phyloP scores from a whole-genome alignment of 768 basidiomycete genomes.

The Trametes maxima region DNA sequence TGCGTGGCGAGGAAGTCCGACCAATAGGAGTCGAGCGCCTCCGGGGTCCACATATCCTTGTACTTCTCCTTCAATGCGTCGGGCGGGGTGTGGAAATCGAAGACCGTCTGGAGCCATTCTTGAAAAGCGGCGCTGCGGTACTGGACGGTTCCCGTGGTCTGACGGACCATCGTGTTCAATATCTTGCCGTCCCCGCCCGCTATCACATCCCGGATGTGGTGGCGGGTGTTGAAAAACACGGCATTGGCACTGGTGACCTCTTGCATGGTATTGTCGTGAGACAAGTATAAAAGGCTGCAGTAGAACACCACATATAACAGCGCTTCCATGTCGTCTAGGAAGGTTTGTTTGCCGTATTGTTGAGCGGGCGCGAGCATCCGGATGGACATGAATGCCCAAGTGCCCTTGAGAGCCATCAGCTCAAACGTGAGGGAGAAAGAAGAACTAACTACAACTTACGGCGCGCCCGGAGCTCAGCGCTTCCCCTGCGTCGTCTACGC shows the following conservation, averaged over 20 bases:
- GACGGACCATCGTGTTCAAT: neutral
- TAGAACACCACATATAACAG: constrained; percentile 16
- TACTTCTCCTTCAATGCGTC: neutral
- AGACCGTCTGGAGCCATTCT: constrained; percentile 1
- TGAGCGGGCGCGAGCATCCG: neutral
- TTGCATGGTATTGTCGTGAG: neutral
- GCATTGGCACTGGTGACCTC: neutral
- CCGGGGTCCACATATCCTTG: neutral
- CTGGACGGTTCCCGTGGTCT: neutral
- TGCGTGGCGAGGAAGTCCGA: constrained; percentile 1
- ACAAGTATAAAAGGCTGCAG: constrained; percentile 5
- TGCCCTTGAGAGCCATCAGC: constrained; percentile 1
- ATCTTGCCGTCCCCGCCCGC: neutral
- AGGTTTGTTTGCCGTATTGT: neutral
- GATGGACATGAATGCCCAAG: constrained; percentile 15
- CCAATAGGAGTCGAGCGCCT: constrained; percentile 3
- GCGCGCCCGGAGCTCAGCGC: neutral
- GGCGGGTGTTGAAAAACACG: neutral
- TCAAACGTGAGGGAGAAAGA: neutral
- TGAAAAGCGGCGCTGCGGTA: neutral
- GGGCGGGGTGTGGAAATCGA: neutral
- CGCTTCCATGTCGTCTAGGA: constrained; percentile 21
- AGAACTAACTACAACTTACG: neutral
- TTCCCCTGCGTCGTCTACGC: neutral
- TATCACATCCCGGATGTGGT: too few species aligned